A percentile compares a stretch with the other conserved stretches of the same genome.
phyloP scores from a whole-genome alignment of 495 filamentous ascomycete species.

The Penicillium diatomitis region DNA sequence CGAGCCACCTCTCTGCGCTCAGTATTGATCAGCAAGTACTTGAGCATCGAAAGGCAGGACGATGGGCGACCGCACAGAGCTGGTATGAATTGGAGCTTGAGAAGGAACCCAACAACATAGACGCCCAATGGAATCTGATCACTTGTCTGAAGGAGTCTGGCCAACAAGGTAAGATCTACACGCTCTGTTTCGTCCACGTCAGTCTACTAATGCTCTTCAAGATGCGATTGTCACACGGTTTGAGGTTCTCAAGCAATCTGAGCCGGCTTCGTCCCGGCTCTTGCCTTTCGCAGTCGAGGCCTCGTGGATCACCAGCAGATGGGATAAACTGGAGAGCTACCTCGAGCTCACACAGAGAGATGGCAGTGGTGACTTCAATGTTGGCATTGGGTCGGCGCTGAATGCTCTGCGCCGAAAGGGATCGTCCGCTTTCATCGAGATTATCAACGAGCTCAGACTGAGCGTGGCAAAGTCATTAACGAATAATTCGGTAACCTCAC shows the following conservation, averaged over 20 bases:
- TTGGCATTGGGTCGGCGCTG: constrained; percentile 66
- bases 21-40: constrained; percentile 87
- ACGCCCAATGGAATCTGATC: constrained; percentile 74
- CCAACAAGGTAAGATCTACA: constrained; percentile 58
- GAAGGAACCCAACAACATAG: constrained; percentile 63
- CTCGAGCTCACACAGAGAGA: constrained; percentile 41
- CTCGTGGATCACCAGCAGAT: constrained; percentile 78
- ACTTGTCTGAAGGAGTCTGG: constrained; percentile 88
- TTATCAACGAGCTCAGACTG: constrained; percentile 56
- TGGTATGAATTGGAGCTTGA: constrained; percentile 91
- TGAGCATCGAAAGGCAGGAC: constrained; percentile 84
- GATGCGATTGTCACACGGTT: constrained; percentile 79
- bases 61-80: constrained; percentile 94
- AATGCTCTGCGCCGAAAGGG: constrained; percentile 51
- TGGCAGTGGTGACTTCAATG: constrained; percentile 67
- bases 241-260: constrained; percentile 58
- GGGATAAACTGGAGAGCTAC: constrained; percentile 65
- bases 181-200: constrained; percentile 4
- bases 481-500: constrained; percentile 60
- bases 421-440: constrained; percentile 43
- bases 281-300: constrained; percentile 81
- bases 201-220: constrained; percentile 23
- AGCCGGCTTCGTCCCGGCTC: constrained; percentile 44
- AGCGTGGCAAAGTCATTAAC: constrained; percentile 66
- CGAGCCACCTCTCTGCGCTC: constrained; percentile 68